Base-by-base conservation (phyloP, 805 yeast genomes). In the Metschnikowia hibisci region DNA sequence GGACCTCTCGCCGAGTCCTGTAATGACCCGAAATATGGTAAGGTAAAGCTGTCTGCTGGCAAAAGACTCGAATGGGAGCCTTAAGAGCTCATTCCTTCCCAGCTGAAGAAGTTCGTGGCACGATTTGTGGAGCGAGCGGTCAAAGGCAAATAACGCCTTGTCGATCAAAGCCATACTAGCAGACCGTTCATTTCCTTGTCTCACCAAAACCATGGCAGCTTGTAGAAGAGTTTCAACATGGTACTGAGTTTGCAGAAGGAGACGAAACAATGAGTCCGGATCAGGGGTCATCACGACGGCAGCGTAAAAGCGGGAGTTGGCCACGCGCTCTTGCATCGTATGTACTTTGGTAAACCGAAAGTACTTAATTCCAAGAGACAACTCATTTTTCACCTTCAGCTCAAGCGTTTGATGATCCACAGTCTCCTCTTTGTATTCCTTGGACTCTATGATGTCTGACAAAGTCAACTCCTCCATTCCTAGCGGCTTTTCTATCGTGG, bases 221-320 rank as follows among this genome's bases (percentile, higher is more conserved):
- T 87, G 95, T 33, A 88, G 64, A n/a, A 88, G 67, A 0, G 91
- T 81, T 45, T 84, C 87, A 3, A 80, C 78, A 54, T 85, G 90
- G 56, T 87, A 88, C 2, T 95, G 95, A 48, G 69, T 65, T 53
- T 69, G 71, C 41, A 78, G 78, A 15, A 85, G 69, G 34, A 82
- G 63, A 22, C 67, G 68, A 48, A 86, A 75, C 42, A 88, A 62
- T 0, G 83, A 73, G 47, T 87, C 91, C 41, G 86, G 90, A 56
- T 88, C 90, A 0, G 93, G 89, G n/a, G 80, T 77, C 47, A 83
- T 62, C 4, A 81, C 82, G 11, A 81, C 83, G 4, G 84, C 76
- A 5, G 84, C 71, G 56, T 77, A 84, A 54, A 84, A 84, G 43
- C 64, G 58, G 4, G 80, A 72, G 49, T 64, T 72, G 30, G 73